Evolutionary conservation across 2,329 filamentous ascomycete species (phyloP).

Genomic region (Stagonosporopsis cucurbitacearum): DNA sequence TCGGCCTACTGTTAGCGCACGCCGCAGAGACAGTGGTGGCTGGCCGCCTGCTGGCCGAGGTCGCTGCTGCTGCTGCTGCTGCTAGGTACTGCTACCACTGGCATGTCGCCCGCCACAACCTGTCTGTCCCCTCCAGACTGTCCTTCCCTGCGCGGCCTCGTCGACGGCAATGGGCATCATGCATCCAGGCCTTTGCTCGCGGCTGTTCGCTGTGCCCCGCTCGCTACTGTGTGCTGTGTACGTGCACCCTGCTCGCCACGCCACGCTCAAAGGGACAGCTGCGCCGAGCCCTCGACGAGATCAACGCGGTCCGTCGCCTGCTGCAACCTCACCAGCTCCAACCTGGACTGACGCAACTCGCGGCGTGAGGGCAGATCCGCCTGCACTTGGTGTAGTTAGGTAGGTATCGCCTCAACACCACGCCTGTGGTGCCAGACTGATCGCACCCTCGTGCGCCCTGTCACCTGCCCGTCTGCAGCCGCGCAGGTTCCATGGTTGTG

Average conservation of each 20-base stretch:
- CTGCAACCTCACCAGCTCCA: conserved; percentile 18
- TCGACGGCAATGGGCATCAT: conserved; percentile 19
- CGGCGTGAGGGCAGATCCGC: conserved; percentile 14
- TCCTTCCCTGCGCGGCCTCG: conserved; percentile 9
- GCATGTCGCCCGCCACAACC: too few relatives aligned
- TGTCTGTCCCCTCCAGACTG: neutral
- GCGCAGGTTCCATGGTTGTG: neutral
- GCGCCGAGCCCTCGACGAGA: conserved; percentile 16
- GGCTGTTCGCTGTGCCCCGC: conserved; percentile 13
- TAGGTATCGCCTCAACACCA: conserved; percentile 19
- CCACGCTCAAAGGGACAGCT: conserved; percentile 16
- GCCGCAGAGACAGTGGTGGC: neutral
- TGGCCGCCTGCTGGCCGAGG: neutral
- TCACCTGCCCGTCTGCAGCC: conserved; percentile 3
- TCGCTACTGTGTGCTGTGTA: too few relatives aligned
- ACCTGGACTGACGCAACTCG: conserved; percentile 17
- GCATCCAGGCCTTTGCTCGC: conserved; percentile 17
- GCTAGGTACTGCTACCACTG: neutral
- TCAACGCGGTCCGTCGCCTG: conserved; percentile 18
- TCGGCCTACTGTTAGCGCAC: conserved; percentile 5
- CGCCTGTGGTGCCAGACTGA: conserved; percentile 2
- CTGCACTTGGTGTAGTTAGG: too few relatives aligned
- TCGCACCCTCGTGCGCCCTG: conserved; percentile 6
- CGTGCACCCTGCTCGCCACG: conserved; percentile 8
- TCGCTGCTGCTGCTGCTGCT: neutral